A percentile compares a stretch with the other conserved stretches of the same genome.
Evolutionary conservation across 2,329 filamentous ascomycete species (phyloP).

Genomic region (Talaromyces amestolkiae): DNA sequence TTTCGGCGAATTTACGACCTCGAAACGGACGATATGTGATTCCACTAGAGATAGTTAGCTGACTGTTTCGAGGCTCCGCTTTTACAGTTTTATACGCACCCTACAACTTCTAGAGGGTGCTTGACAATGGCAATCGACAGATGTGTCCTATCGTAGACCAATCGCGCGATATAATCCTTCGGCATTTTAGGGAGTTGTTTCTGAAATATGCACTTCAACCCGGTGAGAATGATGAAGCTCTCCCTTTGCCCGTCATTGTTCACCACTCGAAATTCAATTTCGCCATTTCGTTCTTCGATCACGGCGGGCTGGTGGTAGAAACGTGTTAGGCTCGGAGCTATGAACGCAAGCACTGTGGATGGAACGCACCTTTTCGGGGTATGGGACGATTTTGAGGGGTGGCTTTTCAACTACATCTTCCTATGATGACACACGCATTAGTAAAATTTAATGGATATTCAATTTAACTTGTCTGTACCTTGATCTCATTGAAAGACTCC

Average conservation of each 20-base stretch:
- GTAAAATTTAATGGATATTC: neutral
- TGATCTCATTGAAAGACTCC: conserved; percentile 40
- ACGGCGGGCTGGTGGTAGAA: conserved; percentile 66
- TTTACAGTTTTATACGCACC: conserved; percentile 38
- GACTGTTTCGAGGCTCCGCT: conserved; percentile 20
- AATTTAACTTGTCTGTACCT: conserved; percentile 26
- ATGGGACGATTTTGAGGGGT: conserved; percentile 67
- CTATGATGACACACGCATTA: conserved; percentile 25
- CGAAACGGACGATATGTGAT: conserved; percentile 97
- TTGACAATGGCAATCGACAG: conserved; percentile 96
- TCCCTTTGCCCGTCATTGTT: conserved; percentile 91
- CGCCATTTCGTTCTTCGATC: conserved; percentile 85
- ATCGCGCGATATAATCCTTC: conserved; percentile 95
- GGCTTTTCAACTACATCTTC: conserved; percentile 47
- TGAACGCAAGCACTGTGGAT: neutral
- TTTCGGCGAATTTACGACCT: conserved; percentile 89
- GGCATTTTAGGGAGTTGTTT: conserved; percentile 99
- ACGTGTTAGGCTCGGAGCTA: conserved; percentile 25
- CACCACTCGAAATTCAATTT: conserved; percentile 95
- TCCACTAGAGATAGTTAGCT: conserved; percentile 55
- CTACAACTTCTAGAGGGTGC: conserved; percentile 88
- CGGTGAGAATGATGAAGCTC: conserved; percentile 89
- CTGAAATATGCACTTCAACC: conserved; percentile 96
- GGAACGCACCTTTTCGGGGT: conserved; percentile 77
- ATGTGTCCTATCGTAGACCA: conserved; percentile 96